phyloP scores from a whole-genome alignment of 306 rosid genomes.

The Cyamopsis tetragonoloba region DNA sequence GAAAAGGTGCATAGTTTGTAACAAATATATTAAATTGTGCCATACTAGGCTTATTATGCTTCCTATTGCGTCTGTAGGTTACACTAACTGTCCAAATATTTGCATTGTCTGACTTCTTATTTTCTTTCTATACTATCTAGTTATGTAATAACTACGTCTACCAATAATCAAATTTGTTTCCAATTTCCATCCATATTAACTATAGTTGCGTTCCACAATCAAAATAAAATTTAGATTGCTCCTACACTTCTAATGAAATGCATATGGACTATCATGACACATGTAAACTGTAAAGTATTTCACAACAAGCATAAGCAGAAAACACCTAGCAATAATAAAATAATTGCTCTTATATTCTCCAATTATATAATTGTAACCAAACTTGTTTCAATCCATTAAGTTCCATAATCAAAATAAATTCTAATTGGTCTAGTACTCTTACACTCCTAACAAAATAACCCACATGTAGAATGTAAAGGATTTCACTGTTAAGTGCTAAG shows the following conservation, averaged over 20 bases:
- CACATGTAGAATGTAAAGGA: neutral
- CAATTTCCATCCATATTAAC: neutral
- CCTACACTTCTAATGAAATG: neutral
- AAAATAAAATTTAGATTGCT: neutral
- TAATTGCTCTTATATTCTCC: neutral
- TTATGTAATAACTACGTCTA: neutral
- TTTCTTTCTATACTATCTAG: neutral
- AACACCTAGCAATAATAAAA: neutral
- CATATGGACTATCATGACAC: neutral
- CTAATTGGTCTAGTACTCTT: neutral
- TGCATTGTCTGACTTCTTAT: neutral
- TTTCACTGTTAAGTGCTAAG: neutral
- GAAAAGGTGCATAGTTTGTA: neutral
- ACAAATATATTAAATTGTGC: neutral
- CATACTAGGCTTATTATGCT: neutral
- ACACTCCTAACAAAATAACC: neutral
- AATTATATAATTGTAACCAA: neutral
- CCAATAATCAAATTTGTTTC: neutral
- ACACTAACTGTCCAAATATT: neutral
- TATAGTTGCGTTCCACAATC: neutral
- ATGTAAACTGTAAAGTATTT: neutral
- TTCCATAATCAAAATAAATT: neutral
- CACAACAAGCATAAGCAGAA: neutral
- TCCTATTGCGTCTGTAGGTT: slow-evolving; percentile 1
- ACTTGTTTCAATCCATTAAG: neutral